Conservation (phyloP, 345 rosid species). For the Eutrema yunnanense region DNA sequence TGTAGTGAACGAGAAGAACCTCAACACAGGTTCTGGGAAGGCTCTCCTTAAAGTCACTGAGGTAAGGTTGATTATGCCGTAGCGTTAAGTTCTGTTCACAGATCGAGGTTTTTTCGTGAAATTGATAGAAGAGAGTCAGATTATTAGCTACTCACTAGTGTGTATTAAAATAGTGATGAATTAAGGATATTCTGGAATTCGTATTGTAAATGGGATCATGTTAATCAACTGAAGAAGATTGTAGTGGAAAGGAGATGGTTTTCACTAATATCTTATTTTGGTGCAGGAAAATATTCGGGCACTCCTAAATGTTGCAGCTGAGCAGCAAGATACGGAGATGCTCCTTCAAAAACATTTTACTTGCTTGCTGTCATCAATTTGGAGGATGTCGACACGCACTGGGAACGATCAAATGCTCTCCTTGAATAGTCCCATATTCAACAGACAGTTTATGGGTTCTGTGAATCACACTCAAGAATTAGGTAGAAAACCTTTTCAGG, state of each 20-base stretch:
- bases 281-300: slow-evolving; percentile 76
- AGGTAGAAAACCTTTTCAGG: slow-evolving; percentile 36
- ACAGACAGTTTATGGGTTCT: slow-evolving; percentile 45
- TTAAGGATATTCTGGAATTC: neutral
- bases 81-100: neutral
- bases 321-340: slow-evolving; percentile 76
- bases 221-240: slow-evolving; percentile 6
- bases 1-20: slow-evolving; percentile 54
- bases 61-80: slow-evolving; percentile 45
- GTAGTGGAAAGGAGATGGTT: slow-evolving; percentile 2
- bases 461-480: slow-evolving; percentile 33
- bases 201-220: neutral
- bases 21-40: slow-evolving; percentile 71
- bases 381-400: slow-evolving; percentile 46
- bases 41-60: slow-evolving; percentile 92
- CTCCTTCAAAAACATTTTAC: slow-evolving; percentile 93
- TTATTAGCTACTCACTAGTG: neutral
- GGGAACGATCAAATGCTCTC: slow-evolving; percentile 32
- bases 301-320: slow-evolving; percentile 66
- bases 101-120: neutral
- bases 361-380: slow-evolving; percentile 71
- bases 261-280: slow-evolving; percentile 14
- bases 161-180: slow-evolving; percentile 1
- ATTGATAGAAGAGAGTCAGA: neutral
- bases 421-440: slow-evolving; percentile 42